Evolutionary conservation across 208 protist species (phyloP), one percentile per base, ranked within the genome.

Genomic region (Trypanosoma rangeli): DNA sequence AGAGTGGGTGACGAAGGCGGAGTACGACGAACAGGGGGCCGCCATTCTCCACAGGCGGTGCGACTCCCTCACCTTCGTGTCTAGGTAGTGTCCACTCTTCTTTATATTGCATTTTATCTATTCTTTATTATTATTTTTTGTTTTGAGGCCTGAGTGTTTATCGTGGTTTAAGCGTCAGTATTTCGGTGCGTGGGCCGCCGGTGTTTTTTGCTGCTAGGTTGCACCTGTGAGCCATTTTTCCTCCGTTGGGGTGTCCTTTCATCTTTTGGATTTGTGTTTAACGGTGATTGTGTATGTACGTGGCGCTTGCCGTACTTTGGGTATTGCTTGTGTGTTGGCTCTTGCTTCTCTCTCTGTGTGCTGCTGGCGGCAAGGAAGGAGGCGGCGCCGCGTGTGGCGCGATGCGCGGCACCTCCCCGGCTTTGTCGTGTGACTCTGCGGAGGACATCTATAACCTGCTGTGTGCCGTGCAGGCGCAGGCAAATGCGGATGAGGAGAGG

Each of bases 1-100:
- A 55, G 97, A 98, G 92, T 99, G 98, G 97, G 97, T 99, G 62
- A 96, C 96, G 63, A 98, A 98, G 84, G 76, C 97, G 56, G 98
- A 99, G 80, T 99, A 99, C 79, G 95, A 99, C 35, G 98, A 99
- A 81, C 73, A 77, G 48, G 99, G 99, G 20, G 86, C 98, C 12
- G 76, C 78, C 42, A 98, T 99, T 61, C 89, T 99, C 20, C 97
- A 99, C 86, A 92, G 88, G 70, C 99, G 99, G 78, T 99, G 98
- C 54, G 56, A 71, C 50, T 67, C 71, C 28, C 64, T 76, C 29
- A 35, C 54, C 3, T 76, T 76, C 64, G 71, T 69, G 18, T 68
- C 54, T 8, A 76, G 71, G 49, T 76, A 50, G 26, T 42, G 8
- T n/a, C 22, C 16, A 42, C 1, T 4, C 16, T 22, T 69, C 4